Conservation (phyloP, 352 stramenopile genomes). For the Globisporangium cederbergense region DNA sequence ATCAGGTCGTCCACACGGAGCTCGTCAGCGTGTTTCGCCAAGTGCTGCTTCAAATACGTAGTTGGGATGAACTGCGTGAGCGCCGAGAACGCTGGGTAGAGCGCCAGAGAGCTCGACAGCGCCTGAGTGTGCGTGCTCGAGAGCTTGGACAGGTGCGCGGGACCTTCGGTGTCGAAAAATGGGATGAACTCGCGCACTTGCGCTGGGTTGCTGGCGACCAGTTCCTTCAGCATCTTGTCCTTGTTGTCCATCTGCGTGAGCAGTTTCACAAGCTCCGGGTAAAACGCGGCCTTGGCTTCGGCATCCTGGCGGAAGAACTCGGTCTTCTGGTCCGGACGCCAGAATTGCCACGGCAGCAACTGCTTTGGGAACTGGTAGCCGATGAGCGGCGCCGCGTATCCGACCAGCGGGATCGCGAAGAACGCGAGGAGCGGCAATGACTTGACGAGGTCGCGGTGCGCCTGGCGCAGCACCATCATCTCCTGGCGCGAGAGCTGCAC, state of each 20-base stretch:
- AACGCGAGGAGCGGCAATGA: constrained; percentile 72
- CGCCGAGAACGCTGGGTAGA: constrained; percentile 59
- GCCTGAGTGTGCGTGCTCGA: constrained; percentile 46
- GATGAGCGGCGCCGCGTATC: constrained; percentile 71
- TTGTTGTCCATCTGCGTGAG: constrained; percentile 66
- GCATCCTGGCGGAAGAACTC: constrained; percentile 76
- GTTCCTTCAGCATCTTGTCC: constrained; percentile 42
- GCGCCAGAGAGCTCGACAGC: constrained; percentile 48
- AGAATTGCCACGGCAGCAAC: constrained; percentile 84
- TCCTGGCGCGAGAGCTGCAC: constrained; percentile 52
- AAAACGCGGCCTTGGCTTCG: constrained; percentile 42
- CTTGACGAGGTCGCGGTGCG: constrained; percentile 81
- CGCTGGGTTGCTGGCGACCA: constrained; percentile 40
- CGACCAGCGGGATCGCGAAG: constrained; percentile 67
- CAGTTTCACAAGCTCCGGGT: constrained; percentile 53
- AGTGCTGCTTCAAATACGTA: constrained; percentile 34
- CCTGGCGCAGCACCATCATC: constrained; percentile 80
- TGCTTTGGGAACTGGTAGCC: constrained; percentile 87
- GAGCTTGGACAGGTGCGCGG: constrained; percentile 41
- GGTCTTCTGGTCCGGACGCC: constrained; percentile 78
- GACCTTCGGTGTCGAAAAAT: constrained; percentile 53
- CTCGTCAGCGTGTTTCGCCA: constrained; percentile 56
- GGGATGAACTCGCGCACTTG: constrained; percentile 57
- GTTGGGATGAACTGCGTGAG: constrained; percentile 44
- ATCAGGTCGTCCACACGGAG: constrained; percentile 72